Percentiles rank a stretch among this genome's conserved stretches.
These are phyloP conservation scores for Ophiostoma australiae DNA, from an alignment of 2,329 filamentous ascomycete genomes.

Conservation along the genomic window DNA sequence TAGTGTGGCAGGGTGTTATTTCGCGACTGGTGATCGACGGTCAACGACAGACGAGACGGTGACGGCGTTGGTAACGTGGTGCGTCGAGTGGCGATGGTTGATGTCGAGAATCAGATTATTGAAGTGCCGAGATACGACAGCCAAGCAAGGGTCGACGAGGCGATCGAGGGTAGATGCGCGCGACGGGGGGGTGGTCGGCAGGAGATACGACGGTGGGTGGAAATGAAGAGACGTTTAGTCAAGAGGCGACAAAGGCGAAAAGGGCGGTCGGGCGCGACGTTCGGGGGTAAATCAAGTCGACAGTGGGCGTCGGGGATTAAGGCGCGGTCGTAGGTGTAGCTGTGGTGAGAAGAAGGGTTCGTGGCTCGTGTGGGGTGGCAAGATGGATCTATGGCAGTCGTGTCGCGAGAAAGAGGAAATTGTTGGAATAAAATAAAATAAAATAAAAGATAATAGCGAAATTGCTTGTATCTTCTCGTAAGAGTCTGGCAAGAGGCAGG, in stretches of 20 bases:
- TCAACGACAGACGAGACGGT: background rate
- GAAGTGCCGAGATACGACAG: background rate
- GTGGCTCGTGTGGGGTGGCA: constrained; percentile 13
- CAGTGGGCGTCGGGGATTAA: background rate
- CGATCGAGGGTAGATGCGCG: background rate
- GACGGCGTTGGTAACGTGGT: background rate
- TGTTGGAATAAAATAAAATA: background rate
- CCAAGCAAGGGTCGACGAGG: background rate
- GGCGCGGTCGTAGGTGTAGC: background rate
- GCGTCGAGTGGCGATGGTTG: background rate
- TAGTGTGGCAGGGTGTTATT: background rate
- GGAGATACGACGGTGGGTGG: background rate
- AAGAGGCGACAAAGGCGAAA: background rate
- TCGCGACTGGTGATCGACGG: background rate
- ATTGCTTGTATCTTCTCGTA: background rate
- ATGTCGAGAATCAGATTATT: no score
- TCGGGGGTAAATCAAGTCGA: background rate
- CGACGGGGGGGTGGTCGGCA: background rate
- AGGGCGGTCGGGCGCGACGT: constrained; percentile 14
- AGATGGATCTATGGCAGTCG: background rate
- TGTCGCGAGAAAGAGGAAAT: constrained; percentile 14
- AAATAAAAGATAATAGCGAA: background rate
- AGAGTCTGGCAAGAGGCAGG: background rate
- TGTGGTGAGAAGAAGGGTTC: background rate
- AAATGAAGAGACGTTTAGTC: background rate